Conservation (phyloP, 345 rosid species). For the Cardamine resedifolia region DNA sequence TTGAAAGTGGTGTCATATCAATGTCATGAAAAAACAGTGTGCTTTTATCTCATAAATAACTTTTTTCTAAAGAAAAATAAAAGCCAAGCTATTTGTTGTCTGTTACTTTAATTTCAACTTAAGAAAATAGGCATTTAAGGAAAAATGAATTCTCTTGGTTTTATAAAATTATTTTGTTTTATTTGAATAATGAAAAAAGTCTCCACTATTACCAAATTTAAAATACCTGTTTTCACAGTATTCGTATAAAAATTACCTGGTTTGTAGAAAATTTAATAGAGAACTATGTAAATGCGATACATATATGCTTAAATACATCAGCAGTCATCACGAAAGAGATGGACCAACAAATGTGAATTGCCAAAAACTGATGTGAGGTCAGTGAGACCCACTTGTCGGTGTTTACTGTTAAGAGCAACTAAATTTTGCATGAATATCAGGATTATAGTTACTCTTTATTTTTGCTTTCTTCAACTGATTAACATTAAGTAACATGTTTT, state of each 20-base stretch:
- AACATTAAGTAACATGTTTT: neutral
- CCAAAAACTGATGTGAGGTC: neutral
- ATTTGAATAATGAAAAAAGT: neutral
- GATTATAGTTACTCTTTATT: neutral
- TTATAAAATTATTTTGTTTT: neutral
- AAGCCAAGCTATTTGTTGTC: neutral
- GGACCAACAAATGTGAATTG: slow-evolving; percentile 9
- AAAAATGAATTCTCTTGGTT: neutral
- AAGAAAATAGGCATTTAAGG: neutral
- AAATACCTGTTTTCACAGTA: neutral
- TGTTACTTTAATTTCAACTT: neutral
- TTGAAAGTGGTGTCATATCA: slow-evolving; percentile 18
- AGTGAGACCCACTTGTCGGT: neutral
- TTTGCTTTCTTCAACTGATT: neutral
- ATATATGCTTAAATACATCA: neutral
- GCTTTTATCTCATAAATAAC: neutral
- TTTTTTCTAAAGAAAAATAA: neutral
- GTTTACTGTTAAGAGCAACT: neutral
- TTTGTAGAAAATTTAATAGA: neutral
- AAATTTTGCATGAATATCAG: neutral
- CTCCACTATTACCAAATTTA: too few relatives aligned
- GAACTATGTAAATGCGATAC: neutral
- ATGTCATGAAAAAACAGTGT: neutral
- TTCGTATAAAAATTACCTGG: neutral
- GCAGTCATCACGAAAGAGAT: neutral